phyloP scores from a whole-genome alignment of 2,329 filamentous ascomycete genomes.

The Alternaria ventricosa region DNA sequence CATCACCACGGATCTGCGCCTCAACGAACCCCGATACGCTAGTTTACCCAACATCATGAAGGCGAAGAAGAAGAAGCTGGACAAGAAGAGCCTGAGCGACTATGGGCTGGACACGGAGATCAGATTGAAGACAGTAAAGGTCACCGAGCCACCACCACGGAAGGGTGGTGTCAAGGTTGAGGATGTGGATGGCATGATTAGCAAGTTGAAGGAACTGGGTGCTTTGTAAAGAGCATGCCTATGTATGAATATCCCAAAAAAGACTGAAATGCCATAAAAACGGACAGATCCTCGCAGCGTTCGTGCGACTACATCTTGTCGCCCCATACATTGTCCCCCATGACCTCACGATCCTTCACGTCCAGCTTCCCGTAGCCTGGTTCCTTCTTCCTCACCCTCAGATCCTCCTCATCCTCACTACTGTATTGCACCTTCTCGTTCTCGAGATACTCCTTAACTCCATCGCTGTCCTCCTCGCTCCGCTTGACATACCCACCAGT shows the following conservation, averaged over 20 bases:
- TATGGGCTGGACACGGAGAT: slow-evolving; percentile 73
- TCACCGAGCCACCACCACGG: slow-evolving; percentile 83
- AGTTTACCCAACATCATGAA: slow-evolving; percentile 99
- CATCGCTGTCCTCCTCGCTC: background rate
- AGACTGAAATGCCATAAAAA: background rate
- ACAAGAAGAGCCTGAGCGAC: slow-evolving; percentile 87
- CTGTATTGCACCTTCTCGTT: background rate
- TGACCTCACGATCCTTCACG: background rate
- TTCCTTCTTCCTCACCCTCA: background rate
- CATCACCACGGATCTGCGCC: slow-evolving; percentile 89
- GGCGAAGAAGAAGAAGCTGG: slow-evolving; percentile 99
- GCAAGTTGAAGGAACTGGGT: slow-evolving; percentile 94
- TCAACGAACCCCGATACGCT: slow-evolving; percentile 95
- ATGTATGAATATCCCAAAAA: background rate
- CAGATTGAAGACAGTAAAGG: slow-evolving; percentile 88
- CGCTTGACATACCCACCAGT: background rate
- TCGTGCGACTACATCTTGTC: background rate
- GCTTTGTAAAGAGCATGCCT: slow-evolving; percentile 67
- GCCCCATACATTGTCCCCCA: background rate
- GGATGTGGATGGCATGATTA: slow-evolving; percentile 92
- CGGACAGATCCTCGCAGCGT: background rate
- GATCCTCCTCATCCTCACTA: background rate
- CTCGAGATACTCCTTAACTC: background rate
- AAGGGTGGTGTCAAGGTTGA: slow-evolving; percentile 97
- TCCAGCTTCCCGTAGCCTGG: background rate